Conservation (phyloP, 495 filamentous ascomycete genomes). For the Bryoglossum gracile region DNA sequence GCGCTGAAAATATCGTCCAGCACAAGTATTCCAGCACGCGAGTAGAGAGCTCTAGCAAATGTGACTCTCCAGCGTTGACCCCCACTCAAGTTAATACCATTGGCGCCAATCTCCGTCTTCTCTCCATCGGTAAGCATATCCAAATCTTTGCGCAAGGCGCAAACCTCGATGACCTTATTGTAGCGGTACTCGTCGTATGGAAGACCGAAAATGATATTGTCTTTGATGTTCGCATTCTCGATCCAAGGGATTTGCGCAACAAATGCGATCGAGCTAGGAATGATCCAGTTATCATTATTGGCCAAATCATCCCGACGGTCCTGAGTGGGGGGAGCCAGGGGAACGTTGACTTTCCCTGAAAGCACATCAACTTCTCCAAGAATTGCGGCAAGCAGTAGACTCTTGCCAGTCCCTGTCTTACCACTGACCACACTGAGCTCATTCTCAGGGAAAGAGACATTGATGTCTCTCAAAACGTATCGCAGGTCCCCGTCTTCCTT, state of each 20-base stretch:
- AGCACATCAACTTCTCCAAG: constrained; percentile 58
- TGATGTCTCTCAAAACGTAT: constrained; percentile 56
- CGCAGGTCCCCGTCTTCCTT: constrained; percentile 42
- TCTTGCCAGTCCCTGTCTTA: constrained; percentile 62
- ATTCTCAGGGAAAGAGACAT: constrained; percentile 55
- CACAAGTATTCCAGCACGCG: constrained; percentile 68
- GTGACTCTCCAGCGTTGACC: constrained; percentile 79
- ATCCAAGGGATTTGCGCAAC: constrained; percentile 84
- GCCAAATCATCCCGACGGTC: constrained; percentile 50
- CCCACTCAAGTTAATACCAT: constrained; percentile 78
- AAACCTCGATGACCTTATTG: constrained; percentile 55
- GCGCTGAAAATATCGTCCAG: constrained; percentile 83
- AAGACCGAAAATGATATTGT: constrained; percentile 70
- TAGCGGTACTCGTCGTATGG: constrained; percentile 61
- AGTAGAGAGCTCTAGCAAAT: constrained; percentile 73
- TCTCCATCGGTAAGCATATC: constrained; percentile 69
- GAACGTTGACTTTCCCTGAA: constrained; percentile 43
- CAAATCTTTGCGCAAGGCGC: constrained; percentile 66
- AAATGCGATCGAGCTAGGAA: constrained; percentile 61
- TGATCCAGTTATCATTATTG: constrained; percentile 60
- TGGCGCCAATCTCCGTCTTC: constrained; percentile 70
- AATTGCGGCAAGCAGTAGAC: constrained; percentile 55
- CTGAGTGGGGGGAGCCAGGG: constrained; percentile 34
- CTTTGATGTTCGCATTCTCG: constrained; percentile 69
- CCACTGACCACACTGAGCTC: constrained; percentile 67